Conservation (phyloP, 192 early-diverging fungal genomes). For the Coemansia sp. region DNA sequence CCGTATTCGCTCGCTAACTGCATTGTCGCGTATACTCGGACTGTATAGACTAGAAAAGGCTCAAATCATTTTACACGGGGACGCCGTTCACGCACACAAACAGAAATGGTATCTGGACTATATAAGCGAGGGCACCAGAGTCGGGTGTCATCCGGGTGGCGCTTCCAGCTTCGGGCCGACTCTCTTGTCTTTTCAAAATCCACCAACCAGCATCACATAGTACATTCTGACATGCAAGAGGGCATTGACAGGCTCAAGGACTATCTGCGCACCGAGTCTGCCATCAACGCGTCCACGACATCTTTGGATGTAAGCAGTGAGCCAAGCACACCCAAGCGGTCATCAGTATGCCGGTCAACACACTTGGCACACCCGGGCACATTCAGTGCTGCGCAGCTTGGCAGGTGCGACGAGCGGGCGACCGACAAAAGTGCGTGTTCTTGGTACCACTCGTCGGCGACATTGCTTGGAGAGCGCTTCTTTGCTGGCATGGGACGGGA, state of each 20-base stretch:
- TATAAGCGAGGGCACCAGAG: slow-evolving; percentile 14
- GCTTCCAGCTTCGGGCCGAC: slow-evolving; percentile 33
- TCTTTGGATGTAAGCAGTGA: not conserved
- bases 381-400: not conserved
- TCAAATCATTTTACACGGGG: not conserved
- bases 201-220: slow-evolving; percentile 26
- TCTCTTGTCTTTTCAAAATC: slow-evolving; percentile 18
- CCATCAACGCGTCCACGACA: slow-evolving; percentile 4
- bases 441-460: slow-evolving; percentile 2
- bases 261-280: slow-evolving; percentile 32
- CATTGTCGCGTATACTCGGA: slow-evolving; percentile 1
- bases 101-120: slow-evolving; percentile 26
- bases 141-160: slow-evolving; percentile 22
- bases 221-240: slow-evolving; percentile 28
- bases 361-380: not conserved
- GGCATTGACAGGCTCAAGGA: slow-evolving; percentile 35
- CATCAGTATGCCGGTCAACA: not conserved
- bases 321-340: not conserved
- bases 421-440: not conserved
- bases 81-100: not conserved
- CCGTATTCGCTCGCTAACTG: no score
- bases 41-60: not conserved
- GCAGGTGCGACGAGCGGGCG: not conserved
- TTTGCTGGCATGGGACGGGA: slow-evolving; percentile 1
- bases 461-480: not conserved